Evolutionary conservation across 176 grass and related monocot genomes (phyloP), one percentile per base, ranked within the genome.

Genomic region (Ensete ventricosum): DNA sequence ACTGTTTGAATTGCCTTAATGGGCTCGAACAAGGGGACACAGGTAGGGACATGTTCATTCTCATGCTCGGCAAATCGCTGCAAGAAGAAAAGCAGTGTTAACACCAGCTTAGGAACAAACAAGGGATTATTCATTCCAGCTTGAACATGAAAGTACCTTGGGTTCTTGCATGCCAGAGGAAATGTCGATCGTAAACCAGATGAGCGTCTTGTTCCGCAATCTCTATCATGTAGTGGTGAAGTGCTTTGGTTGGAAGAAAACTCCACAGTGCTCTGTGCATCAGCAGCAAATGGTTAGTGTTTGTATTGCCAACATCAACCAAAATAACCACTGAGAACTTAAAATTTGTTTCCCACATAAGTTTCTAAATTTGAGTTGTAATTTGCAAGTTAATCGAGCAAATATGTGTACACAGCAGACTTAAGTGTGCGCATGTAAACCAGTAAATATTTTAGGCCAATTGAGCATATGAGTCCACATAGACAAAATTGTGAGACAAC

Each of bases 21-120:
- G 96, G 96, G 77, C 96, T 99, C 55, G 86, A 84, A 76, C 96
- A 94, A 0, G 91, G 96, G 8, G 96, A 94, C 0, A 99, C 96
- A 0, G 96, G 96, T 27, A 99, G 76, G 6, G 96, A 99, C 81
- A 91, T 82, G 77, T 91, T 99, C 72, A 80, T 87, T 62, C 88
- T 88, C 11, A 53, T 70, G 43, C 68, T 88, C 8, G 83, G 74
- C 71, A 80, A 17, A 29, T 84, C 82, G 69, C 95, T 95, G 86
- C 19, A 77, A 64, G 71, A 69, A 64, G 65, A 54, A 22, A 16
- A 79, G 52, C 14, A 79, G 20, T 51, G 9, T 27, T 58, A 57
- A 12, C 25, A 52, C 62, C 59, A 68, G 73, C 26, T 48, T 10
- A 50, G 59, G n/a, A n/a, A 64, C 55, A 74, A 54, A 79, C 13